Evolutionary conservation across 202 grass and related monocot genomes (phyloP).

Genomic region (Bolboschoenoplectus hybrid): DNA sequence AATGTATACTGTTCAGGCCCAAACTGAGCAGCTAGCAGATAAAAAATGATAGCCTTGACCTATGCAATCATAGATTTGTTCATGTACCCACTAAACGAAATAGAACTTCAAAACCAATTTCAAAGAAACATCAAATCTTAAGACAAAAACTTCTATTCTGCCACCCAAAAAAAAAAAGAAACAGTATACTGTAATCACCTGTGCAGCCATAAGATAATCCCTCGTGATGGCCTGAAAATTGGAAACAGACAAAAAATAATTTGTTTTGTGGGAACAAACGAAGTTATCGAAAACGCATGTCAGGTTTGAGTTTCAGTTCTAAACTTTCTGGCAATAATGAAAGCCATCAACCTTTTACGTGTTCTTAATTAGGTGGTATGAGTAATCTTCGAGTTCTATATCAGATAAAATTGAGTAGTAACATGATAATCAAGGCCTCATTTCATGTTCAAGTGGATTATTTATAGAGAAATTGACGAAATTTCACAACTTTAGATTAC

Average conservation of each 20-base stretch:
- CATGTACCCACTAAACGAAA: background rate
- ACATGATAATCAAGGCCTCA: background rate
- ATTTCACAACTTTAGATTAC: background rate
- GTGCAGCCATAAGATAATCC: constrained; percentile 43
- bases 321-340: constrained; percentile 11
- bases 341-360: background rate
- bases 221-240: constrained; percentile 46
- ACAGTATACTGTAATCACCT: constrained; percentile 26
- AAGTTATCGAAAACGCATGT: background rate
- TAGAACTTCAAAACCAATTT: background rate
- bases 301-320: background rate
- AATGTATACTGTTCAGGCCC: background rate
- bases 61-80: background rate
- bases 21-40: constrained; percentile 9
- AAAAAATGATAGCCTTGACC: background rate
- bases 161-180: background rate
- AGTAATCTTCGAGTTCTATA: background rate
- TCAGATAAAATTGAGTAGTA: background rate
- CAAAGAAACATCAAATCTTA: background rate
- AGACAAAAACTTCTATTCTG: background rate
- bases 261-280: background rate
- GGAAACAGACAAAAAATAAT: background rate
- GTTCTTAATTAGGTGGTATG: background rate
- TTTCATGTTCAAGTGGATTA: background rate
- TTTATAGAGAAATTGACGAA: background rate